Evolutionary conservation across 768 basidiomycete species (phyloP).

Genomic region (Sutorius australiensis): DNA sequence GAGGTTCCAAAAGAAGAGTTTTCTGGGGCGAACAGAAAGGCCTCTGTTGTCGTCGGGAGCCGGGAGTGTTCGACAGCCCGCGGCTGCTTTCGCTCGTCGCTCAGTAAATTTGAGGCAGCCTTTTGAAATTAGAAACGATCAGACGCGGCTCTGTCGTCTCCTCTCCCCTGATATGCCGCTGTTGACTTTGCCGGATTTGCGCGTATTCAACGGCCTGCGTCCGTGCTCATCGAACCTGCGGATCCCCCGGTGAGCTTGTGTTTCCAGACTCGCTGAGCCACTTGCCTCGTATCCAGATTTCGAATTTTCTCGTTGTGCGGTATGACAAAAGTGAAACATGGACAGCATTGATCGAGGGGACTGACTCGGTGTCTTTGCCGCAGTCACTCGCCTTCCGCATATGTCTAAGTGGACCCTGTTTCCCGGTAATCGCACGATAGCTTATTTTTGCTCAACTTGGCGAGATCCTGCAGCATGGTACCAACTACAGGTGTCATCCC

Average conservation of each 20-base stretch:
- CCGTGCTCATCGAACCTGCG: background rate
- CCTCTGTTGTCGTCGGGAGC: conserved; percentile 24
- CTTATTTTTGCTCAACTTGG: conserved; percentile 22
- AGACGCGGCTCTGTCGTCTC: conserved; percentile 3
- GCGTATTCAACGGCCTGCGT: background rate
- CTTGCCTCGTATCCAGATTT: conserved; percentile 8
- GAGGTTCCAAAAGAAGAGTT: conserved; percentile 18
- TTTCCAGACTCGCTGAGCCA: background rate
- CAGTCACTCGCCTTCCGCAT: conserved; percentile 25
- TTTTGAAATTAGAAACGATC: conserved; percentile 26
- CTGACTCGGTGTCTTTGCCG: conserved; percentile 25
- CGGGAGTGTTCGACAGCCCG: conserved; percentile 24
- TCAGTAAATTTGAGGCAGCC: conserved; percentile 21
- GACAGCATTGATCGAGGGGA: conserved; percentile 40
- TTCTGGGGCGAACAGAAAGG: conserved; percentile 17
- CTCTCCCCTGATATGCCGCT: background rate
- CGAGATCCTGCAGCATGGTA: background rate
- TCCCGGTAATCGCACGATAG: conserved; percentile 35
- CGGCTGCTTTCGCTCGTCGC: conserved; percentile 15
- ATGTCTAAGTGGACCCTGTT: conserved; percentile 36
- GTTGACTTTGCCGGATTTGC: background rate
- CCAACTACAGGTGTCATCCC: too few relatives aligned
- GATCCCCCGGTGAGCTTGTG: background rate
- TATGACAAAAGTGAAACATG: conserved; percentile 42
- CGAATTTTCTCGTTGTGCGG: conserved; percentile 10